Evolutionary conservation across 2,329 filamentous ascomycete species (phyloP).

Genomic region (Lasiodiplodia sp.): DNA sequence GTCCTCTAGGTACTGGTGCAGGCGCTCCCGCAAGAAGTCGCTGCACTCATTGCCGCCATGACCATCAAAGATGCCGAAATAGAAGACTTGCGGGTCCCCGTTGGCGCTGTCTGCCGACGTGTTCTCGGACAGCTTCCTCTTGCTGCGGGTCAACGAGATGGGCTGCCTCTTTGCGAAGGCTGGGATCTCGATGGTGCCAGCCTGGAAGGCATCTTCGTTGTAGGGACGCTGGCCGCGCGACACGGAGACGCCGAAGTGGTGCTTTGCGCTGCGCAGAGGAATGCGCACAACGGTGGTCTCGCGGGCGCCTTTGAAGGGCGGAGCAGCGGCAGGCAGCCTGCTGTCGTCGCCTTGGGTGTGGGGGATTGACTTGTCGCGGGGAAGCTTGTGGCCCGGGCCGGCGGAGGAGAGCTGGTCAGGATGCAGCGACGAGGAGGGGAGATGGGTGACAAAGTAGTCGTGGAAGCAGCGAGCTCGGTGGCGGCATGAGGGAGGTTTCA

Average conservation of each 20-base stretch:
- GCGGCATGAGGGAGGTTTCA: constrained; percentile 7
- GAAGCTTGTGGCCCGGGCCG: constrained; percentile 77
- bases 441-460: constrained; percentile 96
- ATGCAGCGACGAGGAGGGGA: constrained; percentile 90
- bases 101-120: constrained; percentile 77
- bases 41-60: constrained; percentile 92
- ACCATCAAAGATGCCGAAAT: constrained; percentile 95
- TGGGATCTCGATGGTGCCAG: constrained; percentile 90
- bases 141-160: constrained; percentile 61
- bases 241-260: constrained; percentile 86
- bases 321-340: constrained; percentile 44
- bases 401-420: constrained; percentile 75
- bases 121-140: constrained; percentile 35
- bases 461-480: constrained; percentile 67
- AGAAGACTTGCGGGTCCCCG: constrained; percentile 95
- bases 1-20: constrained; percentile 90
- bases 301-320: constrained; percentile 50
- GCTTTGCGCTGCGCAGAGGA: constrained; percentile 89
- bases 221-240: constrained; percentile 83
- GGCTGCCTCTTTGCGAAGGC: constrained; percentile 88
- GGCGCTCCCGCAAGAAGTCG: constrained; percentile 79
- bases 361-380: constrained; percentile 82
- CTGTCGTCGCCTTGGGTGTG: constrained; percentile 61
- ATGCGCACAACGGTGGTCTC: constrained; percentile 96
- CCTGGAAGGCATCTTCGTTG: constrained; percentile 95